Base-by-base conservation (phyloP, 2,329 filamentous ascomycete species). In the Pseudogymnoascus sp. region DNA sequence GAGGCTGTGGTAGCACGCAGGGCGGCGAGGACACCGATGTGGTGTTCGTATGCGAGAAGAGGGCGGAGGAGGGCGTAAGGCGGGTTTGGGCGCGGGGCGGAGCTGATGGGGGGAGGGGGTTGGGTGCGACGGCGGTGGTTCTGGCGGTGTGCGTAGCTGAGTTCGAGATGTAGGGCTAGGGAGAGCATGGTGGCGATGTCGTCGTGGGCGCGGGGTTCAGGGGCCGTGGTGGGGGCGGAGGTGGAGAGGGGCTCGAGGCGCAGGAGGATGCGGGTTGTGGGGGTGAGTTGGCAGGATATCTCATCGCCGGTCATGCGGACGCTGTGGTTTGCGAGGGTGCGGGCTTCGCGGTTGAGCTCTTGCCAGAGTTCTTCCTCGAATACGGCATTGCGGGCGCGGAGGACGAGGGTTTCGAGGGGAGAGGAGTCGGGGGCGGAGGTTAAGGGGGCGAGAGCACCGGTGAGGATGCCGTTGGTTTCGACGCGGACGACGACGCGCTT, bases 281-380 rank as follows among this genome's bases (percentile, higher is more conserved):
- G 69, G n/a, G 80, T 78, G 1, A 84, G 72, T 2, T 80, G 76
- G 68, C 85, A 84, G 8, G 78, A 78, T 43, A 91, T 78, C 2
- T 79, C 75, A 26, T 83, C 77, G 12, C 81, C 84, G 37, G 84
- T 80, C 12, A 86, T 82, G 26, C 81, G 82, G 11, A 97, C 87
- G 8, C 87, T 84, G 64, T 90, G 86, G 10, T 86, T 85, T 2
- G 87, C 81, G 21, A 96, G 78, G 0, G 81, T 81, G 14, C 92
- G 87, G 0, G 89, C 86, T 75, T 99, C 94, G 16, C 91, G 83
- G 61, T 88, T 87, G 64, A 97, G 80, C 74, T 99, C 94, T 68
- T 96, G 87, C 82, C 92, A 97, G 1, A 99, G 77, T 72, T 99
- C 94, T 71, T 92, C 87, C 29, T 90, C 86, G 69, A 90, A 92